These are phyloP conservation scores for Colletotrichum lentis DNA, from an alignment of 2,329 filamentous ascomycete genomes.

Conservation along the genomic window DNA sequence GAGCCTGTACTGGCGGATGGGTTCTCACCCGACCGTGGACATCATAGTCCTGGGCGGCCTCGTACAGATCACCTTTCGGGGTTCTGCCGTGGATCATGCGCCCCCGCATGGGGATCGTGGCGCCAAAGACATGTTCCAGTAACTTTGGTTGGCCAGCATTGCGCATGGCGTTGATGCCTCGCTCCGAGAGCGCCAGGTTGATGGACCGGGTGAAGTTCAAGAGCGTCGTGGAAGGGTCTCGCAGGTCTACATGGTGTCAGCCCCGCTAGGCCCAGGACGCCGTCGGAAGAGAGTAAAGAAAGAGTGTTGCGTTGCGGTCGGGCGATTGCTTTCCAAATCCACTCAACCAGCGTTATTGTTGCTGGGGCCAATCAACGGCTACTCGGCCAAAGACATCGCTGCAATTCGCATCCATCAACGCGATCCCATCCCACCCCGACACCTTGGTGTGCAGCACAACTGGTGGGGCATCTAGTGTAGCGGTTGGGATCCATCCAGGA, in stretches of 20 bases:
- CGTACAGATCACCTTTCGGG: constrained; percentile 71
- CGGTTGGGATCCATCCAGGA: constrained; percentile 7
- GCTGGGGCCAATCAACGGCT: background rate
- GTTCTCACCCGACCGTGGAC: constrained; percentile 78
- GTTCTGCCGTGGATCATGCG: constrained; percentile 90
- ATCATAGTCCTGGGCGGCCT: constrained; percentile 89
- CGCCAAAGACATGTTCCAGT: constrained; percentile 75
- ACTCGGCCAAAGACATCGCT: background rate
- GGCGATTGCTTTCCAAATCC: background rate
- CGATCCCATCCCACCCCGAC: constrained; percentile 10
- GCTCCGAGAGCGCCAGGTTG: constrained; percentile 92
- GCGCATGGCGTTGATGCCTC: constrained; percentile 88
- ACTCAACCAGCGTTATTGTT: background rate
- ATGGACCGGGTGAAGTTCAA: constrained; percentile 99
- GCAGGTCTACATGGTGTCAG: constrained; percentile 70
- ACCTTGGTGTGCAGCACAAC: constrained; percentile 3
- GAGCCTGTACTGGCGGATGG: background rate
- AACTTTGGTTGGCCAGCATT: constrained; percentile 72
- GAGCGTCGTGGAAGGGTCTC: constrained; percentile 81
- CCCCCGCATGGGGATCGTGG: constrained; percentile 91
- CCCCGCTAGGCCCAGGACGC: background rate
- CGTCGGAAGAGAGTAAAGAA: too few species aligned
- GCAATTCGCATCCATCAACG: background rate
- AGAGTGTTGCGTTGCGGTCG: background rate
- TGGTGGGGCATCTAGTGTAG: constrained; percentile 20